These are phyloP conservation scores for Hypoxylon rubiginosum DNA, from an alignment of 2,329 filamentous ascomycete genomes.

Conservation along the genomic window DNA sequence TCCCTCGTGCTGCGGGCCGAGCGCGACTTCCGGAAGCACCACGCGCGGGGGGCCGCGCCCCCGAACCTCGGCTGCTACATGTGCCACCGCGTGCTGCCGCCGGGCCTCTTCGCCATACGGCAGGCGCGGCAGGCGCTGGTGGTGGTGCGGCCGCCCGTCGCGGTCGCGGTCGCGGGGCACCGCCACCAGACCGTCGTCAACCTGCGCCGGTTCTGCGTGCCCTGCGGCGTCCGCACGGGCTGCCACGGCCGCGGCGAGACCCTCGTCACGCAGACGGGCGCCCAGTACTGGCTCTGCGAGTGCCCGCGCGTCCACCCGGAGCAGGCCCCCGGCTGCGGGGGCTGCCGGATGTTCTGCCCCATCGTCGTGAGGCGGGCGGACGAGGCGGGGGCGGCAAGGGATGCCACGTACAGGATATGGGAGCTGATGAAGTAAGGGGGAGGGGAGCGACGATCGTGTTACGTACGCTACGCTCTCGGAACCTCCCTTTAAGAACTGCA, in stretches of 20 bases:
- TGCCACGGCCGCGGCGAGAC: constrained; percentile 36
- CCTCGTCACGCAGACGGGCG: constrained; percentile 21
- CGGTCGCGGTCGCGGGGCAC: too few species aligned
- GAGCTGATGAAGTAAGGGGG: background rate
- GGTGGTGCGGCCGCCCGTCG: background rate
- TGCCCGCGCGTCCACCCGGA: constrained; percentile 25
- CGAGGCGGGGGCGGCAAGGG: background rate
- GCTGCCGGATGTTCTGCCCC: constrained; percentile 24
- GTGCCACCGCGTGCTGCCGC: constrained; percentile 34
- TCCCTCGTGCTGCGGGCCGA: constrained; percentile 39
- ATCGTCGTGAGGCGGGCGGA: constrained; percentile 5
- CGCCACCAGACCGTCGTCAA: constrained; percentile 22
- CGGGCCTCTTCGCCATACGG: constrained; percentile 30
- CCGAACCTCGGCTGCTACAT: constrained; percentile 39
- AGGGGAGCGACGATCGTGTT: background rate
- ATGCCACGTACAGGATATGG: background rate
- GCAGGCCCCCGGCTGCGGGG: constrained; percentile 16
- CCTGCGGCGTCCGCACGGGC: constrained; percentile 37
- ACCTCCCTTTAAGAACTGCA: too few species aligned
- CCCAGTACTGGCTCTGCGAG: constrained; percentile 33
- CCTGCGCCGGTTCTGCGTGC: constrained; percentile 43
- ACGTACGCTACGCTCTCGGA: too few species aligned
- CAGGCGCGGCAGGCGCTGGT: constrained; percentile 30
- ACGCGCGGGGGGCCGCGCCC: background rate
- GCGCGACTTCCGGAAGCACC: constrained; percentile 38